Base-by-base conservation (phyloP, 352 stramenopile genomes). In the Pythium periplocum region DNA sequence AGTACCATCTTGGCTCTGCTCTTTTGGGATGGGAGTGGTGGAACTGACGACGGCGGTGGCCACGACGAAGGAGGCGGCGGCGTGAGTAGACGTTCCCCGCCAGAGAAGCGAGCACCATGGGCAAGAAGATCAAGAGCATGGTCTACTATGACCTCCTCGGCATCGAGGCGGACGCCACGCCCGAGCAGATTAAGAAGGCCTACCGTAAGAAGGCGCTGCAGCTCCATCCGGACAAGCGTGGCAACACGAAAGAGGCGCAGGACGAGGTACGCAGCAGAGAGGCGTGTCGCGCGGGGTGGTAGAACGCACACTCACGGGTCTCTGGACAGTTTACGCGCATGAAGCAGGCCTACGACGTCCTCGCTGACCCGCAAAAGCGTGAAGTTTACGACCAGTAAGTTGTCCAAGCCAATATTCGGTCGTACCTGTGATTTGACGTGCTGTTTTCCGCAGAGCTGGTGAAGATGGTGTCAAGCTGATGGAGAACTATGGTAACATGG, bases 331-430 rank as follows among this genome's bases (percentile, higher is more conserved):
- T 98, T 64, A 95, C 85, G 37, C 70, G 75, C 38, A 90, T 98
- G 63, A 96, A 96, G 57, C 54, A 92, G 55, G 95, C 95, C 17
- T 98, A 98, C 65, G 92, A 98, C 62, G 78, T 96, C 35, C 74
- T 98, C 33, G 83, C 69, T 4, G 90, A 98, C 69, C 77, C 85
- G 31, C 73, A 92, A 54, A 90, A 92, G 64, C 75, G 82, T 6
- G 75, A 90, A 43, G 61, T 93, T 50, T 93, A 92, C 57, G 83
- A 91, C 62, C 75, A 85, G 72, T 87, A 65, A 42, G 73, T 58
- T 30, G 36, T 26, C 17, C 17, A 26, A 26, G 17, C 17, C 17
- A 26, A 26, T 26, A 17, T 43, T 38, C 45, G 30, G 4, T 5
- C 17, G 17, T 2, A 31, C 31, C 33, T 45, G 31, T 44, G 1